phyloP scores from a whole-genome alignment of 352 stramenopile genomes.

The Globisporangium irregulare region DNA sequence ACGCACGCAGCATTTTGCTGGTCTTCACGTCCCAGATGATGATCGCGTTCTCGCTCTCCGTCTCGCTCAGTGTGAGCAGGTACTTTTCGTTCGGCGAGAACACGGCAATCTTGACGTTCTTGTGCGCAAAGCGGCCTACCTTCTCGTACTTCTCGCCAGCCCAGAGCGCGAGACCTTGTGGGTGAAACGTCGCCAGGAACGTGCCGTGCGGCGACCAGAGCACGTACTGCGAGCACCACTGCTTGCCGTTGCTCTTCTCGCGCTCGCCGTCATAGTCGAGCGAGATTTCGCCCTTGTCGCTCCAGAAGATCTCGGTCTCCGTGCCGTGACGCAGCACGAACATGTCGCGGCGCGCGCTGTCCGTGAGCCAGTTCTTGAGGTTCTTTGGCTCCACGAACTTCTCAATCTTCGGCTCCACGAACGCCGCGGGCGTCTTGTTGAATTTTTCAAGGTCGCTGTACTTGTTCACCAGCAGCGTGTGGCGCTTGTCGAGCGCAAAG shows the following conservation, averaged over 20 bases:
- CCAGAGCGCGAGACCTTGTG: conserved; percentile 97
- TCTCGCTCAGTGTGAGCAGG: conserved; percentile 95
- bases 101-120: conserved; percentile 92
- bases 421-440: conserved; percentile 56
- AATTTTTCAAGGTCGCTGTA: conserved; percentile 90
- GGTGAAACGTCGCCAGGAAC: conserved; percentile 98
- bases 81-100: conserved; percentile 97
- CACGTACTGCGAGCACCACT: conserved; percentile 98
- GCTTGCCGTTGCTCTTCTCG: conserved; percentile 94
- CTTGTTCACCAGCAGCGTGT: conserved; percentile 92
- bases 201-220: conserved; percentile 96
- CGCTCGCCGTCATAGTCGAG: conserved; percentile 95
- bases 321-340: conserved; percentile 93
- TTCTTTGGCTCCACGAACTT: conserved; percentile 92
- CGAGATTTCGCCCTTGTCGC: conserved; percentile 83
- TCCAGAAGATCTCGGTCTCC: conserved; percentile 97
- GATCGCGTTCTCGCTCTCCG: conserved; percentile 91
- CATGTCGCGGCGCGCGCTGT: conserved; percentile 91
- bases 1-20: conserved; percentile 81
- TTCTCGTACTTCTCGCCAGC: conserved; percentile 96
- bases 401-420: conserved; percentile 78
- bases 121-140: conserved; percentile 94
- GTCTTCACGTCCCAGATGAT: conserved; percentile 97
- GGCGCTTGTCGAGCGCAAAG: conserved; percentile 95
- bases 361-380: conserved; percentile 92